phyloP scores from a whole-genome alignment of 2,329 filamentous ascomycete species.

The Diplocarpon rosae region DNA sequence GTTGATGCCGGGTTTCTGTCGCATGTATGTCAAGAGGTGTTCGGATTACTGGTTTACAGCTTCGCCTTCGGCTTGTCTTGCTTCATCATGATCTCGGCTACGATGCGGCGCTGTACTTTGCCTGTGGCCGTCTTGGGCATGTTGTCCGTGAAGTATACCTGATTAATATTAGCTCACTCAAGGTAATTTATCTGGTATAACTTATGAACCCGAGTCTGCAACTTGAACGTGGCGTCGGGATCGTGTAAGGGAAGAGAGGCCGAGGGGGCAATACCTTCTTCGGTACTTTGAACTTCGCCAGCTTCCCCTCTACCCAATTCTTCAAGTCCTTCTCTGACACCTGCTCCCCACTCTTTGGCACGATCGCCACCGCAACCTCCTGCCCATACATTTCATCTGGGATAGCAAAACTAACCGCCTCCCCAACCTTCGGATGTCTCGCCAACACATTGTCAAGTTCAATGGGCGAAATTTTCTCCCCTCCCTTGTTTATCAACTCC shows the following conservation, averaged over 20 bases:
- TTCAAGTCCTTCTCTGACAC: constrained; percentile 50
- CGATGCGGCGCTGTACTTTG: constrained; percentile 76
- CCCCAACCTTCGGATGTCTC: constrained; percentile 59
- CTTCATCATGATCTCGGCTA: constrained; percentile 77
- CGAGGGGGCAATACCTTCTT: constrained; percentile 50
- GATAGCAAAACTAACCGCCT: constrained; percentile 76
- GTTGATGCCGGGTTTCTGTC: too few relatives aligned
- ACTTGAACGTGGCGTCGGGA: too few relatives aligned
- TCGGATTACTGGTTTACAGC: constrained; percentile 31
- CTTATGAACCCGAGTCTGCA: too few relatives aligned
- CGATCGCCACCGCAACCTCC: constrained; percentile 67
- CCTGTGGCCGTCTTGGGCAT: constrained; percentile 92
- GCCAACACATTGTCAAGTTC: constrained; percentile 76
- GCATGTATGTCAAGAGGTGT: not conserved
- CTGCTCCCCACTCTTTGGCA: constrained; percentile 54
- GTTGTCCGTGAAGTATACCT: constrained; percentile 70
- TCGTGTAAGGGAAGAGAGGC: not conserved
- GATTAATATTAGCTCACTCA: not conserved
- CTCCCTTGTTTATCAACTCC: constrained; percentile 84
- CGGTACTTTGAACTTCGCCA: constrained; percentile 78
- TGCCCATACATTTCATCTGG: constrained; percentile 76
- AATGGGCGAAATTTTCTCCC: constrained; percentile 82
- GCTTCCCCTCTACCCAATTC: constrained; percentile 54
- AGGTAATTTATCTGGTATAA: constrained; percentile 1
- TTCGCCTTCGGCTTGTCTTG: constrained; percentile 46